Percentiles rank a stretch among this genome's conserved stretches.
These are phyloP conservation scores for Zychaea mexicana DNA, from an alignment of 371 early-diverging fungal species.

Conservation along the genomic window DNA sequence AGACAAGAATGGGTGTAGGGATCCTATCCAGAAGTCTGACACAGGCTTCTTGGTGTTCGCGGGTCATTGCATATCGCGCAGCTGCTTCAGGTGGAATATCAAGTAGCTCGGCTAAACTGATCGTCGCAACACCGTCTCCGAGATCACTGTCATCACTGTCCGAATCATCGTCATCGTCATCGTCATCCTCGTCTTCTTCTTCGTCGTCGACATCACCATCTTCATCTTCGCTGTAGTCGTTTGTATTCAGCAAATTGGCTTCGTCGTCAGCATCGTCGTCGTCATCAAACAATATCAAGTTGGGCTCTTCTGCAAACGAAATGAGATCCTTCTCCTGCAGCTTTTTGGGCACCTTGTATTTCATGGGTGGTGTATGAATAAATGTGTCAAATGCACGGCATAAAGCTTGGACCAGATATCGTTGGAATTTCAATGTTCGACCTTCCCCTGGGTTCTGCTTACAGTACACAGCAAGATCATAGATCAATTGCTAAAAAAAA, in stretches of 20 bases:
- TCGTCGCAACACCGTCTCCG: slow-evolving; percentile 11
- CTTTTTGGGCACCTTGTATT: slow-evolving; percentile 9
- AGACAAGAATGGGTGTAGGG: slow-evolving; percentile 28
- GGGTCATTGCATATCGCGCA: slow-evolving; percentile 12
- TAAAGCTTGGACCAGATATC: slow-evolving; percentile 22
- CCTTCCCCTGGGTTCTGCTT: slow-evolving; percentile 22
- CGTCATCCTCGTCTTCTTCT: slow-evolving; percentile 5
- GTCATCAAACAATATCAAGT: slow-evolving; percentile 38
- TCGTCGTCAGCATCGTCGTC: neutral
- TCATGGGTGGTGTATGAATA: slow-evolving; percentile 22
- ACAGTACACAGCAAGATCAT: slow-evolving; percentile 19
- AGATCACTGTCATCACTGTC: slow-evolving; percentile 19
- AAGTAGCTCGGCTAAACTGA: slow-evolving; percentile 15
- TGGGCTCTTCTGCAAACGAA: slow-evolving; percentile 30
- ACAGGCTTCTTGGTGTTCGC: slow-evolving; percentile 24
- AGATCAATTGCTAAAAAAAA: slow-evolving; percentile 2
- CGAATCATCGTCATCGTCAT: slow-evolving; percentile 15
- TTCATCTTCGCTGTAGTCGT: neutral
- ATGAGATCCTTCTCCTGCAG: slow-evolving; percentile 28
- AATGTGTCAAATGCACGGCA: slow-evolving; percentile 28
- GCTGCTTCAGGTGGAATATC: slow-evolving; percentile 22
- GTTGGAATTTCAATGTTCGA: slow-evolving; percentile 30
- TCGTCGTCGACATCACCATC: slow-evolving; percentile 4
- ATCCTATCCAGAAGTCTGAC: slow-evolving; percentile 25
- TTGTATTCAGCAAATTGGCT: neutral